phyloP scores from a whole-genome alignment of 176 grass and related monocot species.

The Oropetium thomaeum region DNA sequence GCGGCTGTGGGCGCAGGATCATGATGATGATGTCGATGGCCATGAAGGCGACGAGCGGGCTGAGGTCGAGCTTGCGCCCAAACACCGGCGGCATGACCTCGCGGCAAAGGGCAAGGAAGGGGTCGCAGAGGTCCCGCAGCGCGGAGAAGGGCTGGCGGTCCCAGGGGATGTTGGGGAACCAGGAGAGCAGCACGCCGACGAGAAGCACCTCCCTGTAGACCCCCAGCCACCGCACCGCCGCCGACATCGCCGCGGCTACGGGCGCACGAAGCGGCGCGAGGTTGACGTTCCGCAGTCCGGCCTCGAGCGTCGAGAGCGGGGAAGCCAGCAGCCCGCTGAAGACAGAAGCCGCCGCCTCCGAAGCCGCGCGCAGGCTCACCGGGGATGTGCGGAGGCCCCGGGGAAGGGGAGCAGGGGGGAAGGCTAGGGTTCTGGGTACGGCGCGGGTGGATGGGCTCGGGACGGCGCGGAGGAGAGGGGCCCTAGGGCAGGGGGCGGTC shows the following conservation, averaged over 20 bases:
- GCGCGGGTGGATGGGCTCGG: constrained; percentile 12
- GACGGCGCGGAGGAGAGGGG: constrained; percentile 3
- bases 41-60: constrained; percentile 84
- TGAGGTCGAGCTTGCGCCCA: constrained; percentile 81
- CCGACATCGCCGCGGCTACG: constrained; percentile 69
- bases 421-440: constrained; percentile 35
- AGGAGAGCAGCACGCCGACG: constrained; percentile 81
- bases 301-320: constrained; percentile 44
- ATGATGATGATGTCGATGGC: constrained; percentile 80
- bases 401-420: constrained; percentile 12
- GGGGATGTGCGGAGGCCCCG: constrained; percentile 20
- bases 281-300: constrained; percentile 45
- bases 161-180: constrained; percentile 98
- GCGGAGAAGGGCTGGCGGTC: constrained; percentile 91
- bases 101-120: constrained; percentile 82
- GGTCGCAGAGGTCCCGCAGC: constrained; percentile 81
- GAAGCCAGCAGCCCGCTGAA: constrained; percentile 50
- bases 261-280: constrained; percentile 66
- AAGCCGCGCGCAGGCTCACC: constrained; percentile 12
- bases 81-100: constrained; percentile 91
- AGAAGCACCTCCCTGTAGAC: constrained; percentile 86
- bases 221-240: constrained; percentile 81
- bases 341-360: constrained; percentile 35
- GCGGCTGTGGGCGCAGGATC: constrained; percentile 75
- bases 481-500: constrained; percentile 32